A percentile compares a stretch with the other conserved stretches of the same genome.
These are phyloP conservation scores for Oryza brachyantha DNA, from an alignment of 176 grass and related monocot genomes.

Conservation along the genomic window DNA sequence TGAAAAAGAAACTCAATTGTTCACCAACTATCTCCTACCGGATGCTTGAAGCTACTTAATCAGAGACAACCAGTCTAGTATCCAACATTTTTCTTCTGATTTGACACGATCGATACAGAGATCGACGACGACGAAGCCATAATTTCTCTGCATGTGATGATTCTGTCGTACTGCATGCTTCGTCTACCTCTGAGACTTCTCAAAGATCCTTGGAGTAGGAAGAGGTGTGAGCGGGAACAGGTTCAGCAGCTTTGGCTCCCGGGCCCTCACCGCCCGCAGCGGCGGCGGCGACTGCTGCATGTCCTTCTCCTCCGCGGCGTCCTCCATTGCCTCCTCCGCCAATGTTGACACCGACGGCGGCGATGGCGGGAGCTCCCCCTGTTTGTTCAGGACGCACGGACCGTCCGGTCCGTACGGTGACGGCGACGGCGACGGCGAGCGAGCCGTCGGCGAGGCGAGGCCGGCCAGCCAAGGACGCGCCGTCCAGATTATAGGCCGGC, in stretches of 20 bases:
- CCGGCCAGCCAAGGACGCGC: background rate
- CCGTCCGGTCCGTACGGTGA: background rate
- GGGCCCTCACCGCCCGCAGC: background rate
- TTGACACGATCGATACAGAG: too few relatives aligned
- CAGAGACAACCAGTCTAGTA: too few relatives aligned
- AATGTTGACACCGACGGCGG: background rate
- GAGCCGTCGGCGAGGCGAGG: background rate
- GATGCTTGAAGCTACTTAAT: too few relatives aligned
- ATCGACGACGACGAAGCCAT: too few relatives aligned
- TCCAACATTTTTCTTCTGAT: too few relatives aligned
- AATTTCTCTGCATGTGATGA: too few relatives aligned
- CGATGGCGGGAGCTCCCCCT: background rate
- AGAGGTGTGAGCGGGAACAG: slow-evolving; percentile 20
- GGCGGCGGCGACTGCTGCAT: slow-evolving; percentile 8
- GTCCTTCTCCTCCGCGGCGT: background rate
- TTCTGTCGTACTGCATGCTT: too few relatives aligned
- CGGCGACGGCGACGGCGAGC: background rate
- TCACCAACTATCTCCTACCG: too few relatives aligned
- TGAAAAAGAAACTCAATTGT: too few relatives aligned
- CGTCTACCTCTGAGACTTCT: background rate
- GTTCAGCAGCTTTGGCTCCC: slow-evolving; percentile 21
- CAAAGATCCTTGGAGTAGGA: background rate
- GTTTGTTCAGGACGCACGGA: background rate
- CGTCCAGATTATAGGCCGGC: background rate
- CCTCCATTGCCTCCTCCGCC: background rate